A percentile compares a stretch with the other conserved stretches of the same genome.
phyloP scores from a whole-genome alignment of 2,329 filamentous ascomycete species.

The Fusarium subtropicale region DNA sequence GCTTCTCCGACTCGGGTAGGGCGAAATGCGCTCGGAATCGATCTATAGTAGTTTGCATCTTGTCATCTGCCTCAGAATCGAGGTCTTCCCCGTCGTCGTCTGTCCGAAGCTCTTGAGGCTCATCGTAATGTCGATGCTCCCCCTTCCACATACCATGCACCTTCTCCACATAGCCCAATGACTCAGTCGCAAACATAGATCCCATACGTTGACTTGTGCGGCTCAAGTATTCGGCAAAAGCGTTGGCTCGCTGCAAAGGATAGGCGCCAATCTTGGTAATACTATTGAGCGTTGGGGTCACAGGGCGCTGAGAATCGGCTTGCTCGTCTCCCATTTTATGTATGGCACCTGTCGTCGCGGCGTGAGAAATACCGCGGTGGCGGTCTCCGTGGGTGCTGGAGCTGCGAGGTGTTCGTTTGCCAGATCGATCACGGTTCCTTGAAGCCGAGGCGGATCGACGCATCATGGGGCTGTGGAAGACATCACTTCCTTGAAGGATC shows the following conservation, averaged over 20 bases:
- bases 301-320: constrained; percentile 36
- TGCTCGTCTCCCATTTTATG: constrained; percentile 24
- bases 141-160: constrained; percentile 98
- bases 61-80: constrained; percentile 70
- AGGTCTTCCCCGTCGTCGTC: constrained; percentile 63
- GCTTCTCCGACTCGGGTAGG: constrained; percentile 82
- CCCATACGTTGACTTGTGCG: constrained; percentile 84
- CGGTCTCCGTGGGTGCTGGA: constrained; percentile 24
- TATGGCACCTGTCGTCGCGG: constrained; percentile 56
- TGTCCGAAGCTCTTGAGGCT: constrained; percentile 62
- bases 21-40: constrained; percentile 92
- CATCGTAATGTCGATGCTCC: constrained; percentile 87
- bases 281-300: constrained; percentile 62
- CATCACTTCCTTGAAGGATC: constrained; percentile 86
- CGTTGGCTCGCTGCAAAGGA: constrained; percentile 84
- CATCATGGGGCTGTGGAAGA: constrained; percentile 85
- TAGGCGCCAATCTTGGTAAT: constrained; percentile 74
- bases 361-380: constrained; percentile 44
- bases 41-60: constrained; percentile 75
- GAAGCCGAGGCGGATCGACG: constrained; percentile 60
- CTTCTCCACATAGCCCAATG: constrained; percentile 96
- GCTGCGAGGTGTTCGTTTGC: constrained; percentile 30
- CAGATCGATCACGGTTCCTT: constrained; percentile 35
- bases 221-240: constrained; percentile 84
- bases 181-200: constrained; percentile 84